phyloP scores from a whole-genome alignment of 1,139 yeast genomes.

The Magnusiomyces paraingens region DNA sequence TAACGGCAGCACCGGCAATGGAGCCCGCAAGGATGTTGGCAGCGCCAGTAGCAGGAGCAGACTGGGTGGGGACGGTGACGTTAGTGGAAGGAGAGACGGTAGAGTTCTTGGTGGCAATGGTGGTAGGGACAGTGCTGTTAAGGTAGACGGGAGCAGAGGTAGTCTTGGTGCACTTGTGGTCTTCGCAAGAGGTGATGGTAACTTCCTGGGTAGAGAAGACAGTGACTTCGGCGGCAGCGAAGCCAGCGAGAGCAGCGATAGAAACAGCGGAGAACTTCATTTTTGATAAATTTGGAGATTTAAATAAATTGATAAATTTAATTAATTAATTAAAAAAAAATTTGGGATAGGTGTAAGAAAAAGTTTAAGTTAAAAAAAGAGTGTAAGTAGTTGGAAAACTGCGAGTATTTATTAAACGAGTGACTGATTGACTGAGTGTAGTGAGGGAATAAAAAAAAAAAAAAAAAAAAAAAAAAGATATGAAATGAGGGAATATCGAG shows the following conservation, averaged over 20 bases:
- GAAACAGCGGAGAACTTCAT: background rate
- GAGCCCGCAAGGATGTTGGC: background rate
- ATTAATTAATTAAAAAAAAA: background rate
- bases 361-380: background rate
- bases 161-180: constrained; percentile 7
- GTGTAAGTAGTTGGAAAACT: constrained; percentile 2
- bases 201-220: constrained; percentile 10
- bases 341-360: background rate
- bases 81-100: constrained; percentile 2
- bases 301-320: background rate
- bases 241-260: background rate
- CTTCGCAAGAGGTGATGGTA: constrained; percentile 12
- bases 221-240: constrained; percentile 7
- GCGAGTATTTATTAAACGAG: background rate
- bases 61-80: constrained; percentile 8
- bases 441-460: background rate
- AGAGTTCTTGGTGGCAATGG: constrained; percentile 3
- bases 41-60: constrained; percentile 7
- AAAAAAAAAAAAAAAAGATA: background rate
- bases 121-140: constrained; percentile 3
- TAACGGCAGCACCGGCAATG: background rate
- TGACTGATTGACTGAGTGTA: background rate
- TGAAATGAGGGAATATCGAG: background rate
- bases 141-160: constrained; percentile 4
- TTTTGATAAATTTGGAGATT: background rate